A percentile compares a stretch with the other conserved stretches of the same genome.
These are phyloP conservation scores for Apiotrichum mycotoxinovorans DNA, from an alignment of 1,284 basidiomycete species.

Conservation along the genomic window DNA sequence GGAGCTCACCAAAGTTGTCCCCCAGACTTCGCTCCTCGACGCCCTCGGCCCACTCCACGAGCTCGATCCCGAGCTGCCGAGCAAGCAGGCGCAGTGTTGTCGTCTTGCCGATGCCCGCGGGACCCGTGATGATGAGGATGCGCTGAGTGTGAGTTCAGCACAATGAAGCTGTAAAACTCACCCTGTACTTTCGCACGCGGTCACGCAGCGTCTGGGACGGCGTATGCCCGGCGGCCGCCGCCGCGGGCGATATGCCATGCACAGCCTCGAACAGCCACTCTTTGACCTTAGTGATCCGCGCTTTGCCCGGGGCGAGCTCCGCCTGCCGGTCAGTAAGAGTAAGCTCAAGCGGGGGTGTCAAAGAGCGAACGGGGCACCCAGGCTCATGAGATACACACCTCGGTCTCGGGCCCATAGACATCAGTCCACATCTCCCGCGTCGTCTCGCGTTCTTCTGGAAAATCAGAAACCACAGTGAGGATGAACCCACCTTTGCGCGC, in stretches of 20 bases:
- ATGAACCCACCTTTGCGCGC: not conserved
- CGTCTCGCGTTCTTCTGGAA: not conserved
- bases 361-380: not conserved
- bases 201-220: constrained; percentile 51
- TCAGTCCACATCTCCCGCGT: constrained; percentile 65
- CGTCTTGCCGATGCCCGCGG: constrained; percentile 87
- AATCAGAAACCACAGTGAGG: not conserved
- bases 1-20: constrained; percentile 29
- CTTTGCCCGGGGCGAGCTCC: constrained; percentile 82
- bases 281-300: constrained; percentile 78
- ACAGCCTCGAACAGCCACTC: constrained; percentile 82
- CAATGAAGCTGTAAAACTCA: constrained; percentile 38
- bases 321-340: constrained; percentile 52
- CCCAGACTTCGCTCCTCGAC: constrained; percentile 46
- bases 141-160: constrained; percentile 54
- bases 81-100: constrained; percentile 74
- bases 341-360: too few species aligned
- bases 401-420: constrained; percentile 63
- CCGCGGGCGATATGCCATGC: constrained; percentile 51
- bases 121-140: constrained; percentile 80
- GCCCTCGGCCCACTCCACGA: constrained; percentile 74
- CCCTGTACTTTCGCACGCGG: constrained; percentile 70
- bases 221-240: constrained; percentile 20
- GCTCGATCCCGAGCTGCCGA: constrained; percentile 69
- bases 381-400: constrained; percentile 51